phyloP scores from a whole-genome alignment of 148 eudicot genomes.

The Amaranthus palmeri region DNA sequence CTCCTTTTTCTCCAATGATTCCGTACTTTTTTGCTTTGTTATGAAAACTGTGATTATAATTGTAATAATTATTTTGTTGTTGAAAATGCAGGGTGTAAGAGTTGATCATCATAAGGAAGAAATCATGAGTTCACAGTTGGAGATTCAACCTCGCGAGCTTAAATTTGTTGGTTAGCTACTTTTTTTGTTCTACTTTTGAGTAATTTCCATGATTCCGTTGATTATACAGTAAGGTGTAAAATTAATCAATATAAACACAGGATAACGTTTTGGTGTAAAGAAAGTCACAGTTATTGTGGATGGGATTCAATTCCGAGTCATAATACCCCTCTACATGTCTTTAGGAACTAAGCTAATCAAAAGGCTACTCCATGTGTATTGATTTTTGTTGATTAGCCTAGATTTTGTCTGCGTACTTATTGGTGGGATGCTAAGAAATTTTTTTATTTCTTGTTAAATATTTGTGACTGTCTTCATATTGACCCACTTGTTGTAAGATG shows the following conservation, averaged over 20 bases:
- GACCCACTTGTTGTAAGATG: neutral
- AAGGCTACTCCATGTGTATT: neutral
- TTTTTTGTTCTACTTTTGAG: neutral
- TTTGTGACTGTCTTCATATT: neutral
- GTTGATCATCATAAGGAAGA: conserved; percentile 9
- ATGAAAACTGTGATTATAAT: neutral
- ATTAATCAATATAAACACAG: too few species aligned
- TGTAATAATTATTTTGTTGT: neutral
- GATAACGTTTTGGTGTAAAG: too few species aligned
- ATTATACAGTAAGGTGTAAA: too few species aligned
- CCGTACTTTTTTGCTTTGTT: conserved; percentile 6
- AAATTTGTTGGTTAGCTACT: conserved; percentile 40
- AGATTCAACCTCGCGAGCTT: conserved; percentile 62
- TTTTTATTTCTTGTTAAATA: conserved; percentile 9
- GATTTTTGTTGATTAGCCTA: neutral
- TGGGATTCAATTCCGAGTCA: too few species aligned
- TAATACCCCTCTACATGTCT: too few species aligned
- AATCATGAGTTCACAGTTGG: conserved; percentile 50
- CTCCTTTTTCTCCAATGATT: conserved; percentile 8
- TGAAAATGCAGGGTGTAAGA: conserved; percentile 23
- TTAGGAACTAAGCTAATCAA: too few species aligned
- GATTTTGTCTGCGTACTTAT: neutral
- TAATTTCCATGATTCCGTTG: neutral
- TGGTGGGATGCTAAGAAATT: neutral
- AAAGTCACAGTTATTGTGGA: too few species aligned